Evolutionary conservation across 2,329 filamentous ascomycete genomes (phyloP), one percentile per base, ranked within the genome.

Genomic region (Exophiala phaeomuriformis): DNA sequence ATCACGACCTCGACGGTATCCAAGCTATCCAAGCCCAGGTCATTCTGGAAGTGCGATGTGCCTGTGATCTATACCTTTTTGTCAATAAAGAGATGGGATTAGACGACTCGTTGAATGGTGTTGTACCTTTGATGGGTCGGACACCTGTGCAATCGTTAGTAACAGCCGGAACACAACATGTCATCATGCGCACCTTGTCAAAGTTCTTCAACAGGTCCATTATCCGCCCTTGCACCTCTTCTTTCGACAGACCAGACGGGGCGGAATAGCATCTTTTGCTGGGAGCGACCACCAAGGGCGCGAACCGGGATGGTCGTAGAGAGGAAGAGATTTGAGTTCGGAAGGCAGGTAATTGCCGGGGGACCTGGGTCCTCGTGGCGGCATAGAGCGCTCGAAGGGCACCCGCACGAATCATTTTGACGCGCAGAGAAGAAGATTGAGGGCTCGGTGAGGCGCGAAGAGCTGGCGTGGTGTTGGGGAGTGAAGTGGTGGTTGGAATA

Each of bases 1-100:
- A 98, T 98, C 66, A 98, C 93, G 64, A 98, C 93, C 80, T 98
- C 93, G 61, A 98, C 93, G 61, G 93, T 96, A 73, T 98, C 93
- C 73, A 98, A 82, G 76, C 87, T 94, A 78, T 98, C 93, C 67
- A 98, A 79, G 63, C 90, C 93, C 61, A 98, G 86, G 75, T 98
- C 91, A 73, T 96, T 97, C 70, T 89, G 81, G 76, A 98, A 98
- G 81, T 97, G 90, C 55, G 91, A 85, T 50, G 77, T 79, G 60
- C 82, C 75, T 67, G 84, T 88, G 71, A 98, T 88, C 91, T 97
- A 66, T 56, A 58, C 61, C 47, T 60, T 60, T 48, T 65, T n/a
- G 46, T 59, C 59, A 69, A 58, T 51, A 45, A 41, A 5, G 39
- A 41, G 28, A 6, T 41, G 3, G 39, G 12, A 57, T 50, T 47